These are phyloP conservation scores for Scutellaria baicalensis DNA, from an alignment of 257 asterid genomes.

Conservation along the genomic window DNA sequence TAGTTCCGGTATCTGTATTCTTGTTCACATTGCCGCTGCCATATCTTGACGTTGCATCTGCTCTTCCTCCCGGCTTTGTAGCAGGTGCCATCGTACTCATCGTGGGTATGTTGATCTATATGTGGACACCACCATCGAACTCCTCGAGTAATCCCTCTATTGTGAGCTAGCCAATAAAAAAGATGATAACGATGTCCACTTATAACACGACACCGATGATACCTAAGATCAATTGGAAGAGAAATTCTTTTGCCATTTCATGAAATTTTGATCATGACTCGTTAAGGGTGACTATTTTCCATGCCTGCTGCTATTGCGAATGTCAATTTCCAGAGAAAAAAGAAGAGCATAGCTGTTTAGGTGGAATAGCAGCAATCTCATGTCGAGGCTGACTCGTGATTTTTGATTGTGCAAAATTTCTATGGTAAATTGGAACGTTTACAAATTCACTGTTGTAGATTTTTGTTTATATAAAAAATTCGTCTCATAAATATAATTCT, in stretches of 20 bases:
- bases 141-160: conserved; percentile 28
- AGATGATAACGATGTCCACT: background rate
- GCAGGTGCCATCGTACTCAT: conserved; percentile 63
- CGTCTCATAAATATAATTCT: too few relatives aligned
- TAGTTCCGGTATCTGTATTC: conserved; percentile 83
- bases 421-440: background rate
- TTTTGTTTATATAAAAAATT: too few relatives aligned
- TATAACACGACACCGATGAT: background rate
- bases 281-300: too few relatives aligned
- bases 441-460: background rate
- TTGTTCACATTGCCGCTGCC: conserved; percentile 90
- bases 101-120: conserved; percentile 58
- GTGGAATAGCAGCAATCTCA: background rate
- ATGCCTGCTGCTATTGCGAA: background rate
- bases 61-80: conserved; percentile 87
- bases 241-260: background rate
- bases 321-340: background rate
- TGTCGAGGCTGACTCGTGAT: background rate
- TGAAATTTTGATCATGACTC: background rate
- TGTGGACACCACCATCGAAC: conserved; percentile 53
- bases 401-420: background rate
- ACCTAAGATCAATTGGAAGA: background rate
- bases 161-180: conserved; percentile 16
- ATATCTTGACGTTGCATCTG: conserved; percentile 71
- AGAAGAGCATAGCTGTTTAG: background rate